These are phyloP conservation scores for Sphenostylis stenocarpa DNA, from an alignment of 306 rosid genomes.

Conservation along the genomic window DNA sequence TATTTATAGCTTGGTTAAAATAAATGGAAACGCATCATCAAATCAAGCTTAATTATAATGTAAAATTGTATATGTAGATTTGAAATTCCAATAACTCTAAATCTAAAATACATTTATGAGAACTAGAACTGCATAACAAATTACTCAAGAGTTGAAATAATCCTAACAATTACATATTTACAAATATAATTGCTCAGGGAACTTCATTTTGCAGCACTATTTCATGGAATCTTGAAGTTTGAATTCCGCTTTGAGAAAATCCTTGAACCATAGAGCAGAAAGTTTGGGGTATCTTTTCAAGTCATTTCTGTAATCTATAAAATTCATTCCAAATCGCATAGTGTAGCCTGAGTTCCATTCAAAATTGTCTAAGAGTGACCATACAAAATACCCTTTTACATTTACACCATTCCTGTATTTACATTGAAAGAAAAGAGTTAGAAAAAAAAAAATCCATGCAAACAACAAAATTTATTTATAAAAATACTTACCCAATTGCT, in stretches of 20 bases:
- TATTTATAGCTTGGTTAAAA: too few relatives aligned
- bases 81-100: neutral
- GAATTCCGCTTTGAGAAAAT: constrained; percentile 35
- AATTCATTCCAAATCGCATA: constrained; percentile 50
- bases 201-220: neutral
- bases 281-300: constrained; percentile 44
- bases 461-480: neutral
- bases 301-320: constrained; percentile 45
- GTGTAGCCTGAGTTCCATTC: constrained; percentile 55
- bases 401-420: constrained; percentile 47
- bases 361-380: constrained; percentile 62
- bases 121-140: neutral
- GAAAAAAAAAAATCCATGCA: neutral
- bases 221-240: neutral
- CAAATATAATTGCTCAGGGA: neutral
- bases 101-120: neutral
- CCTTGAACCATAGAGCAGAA: constrained; percentile 56
- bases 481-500: constrained; percentile 49
- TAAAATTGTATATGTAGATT: too few relatives aligned
- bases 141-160: neutral
- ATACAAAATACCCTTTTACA: constrained; percentile 62
- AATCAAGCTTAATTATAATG: too few relatives aligned
- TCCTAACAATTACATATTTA: neutral
- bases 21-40: too few relatives aligned
- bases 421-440: neutral